A percentile compares a stretch with the other conserved stretches of the same genome.
These are phyloP conservation scores for Colletotrichum brevisporum DNA, from an alignment of 2,329 filamentous ascomycete species.

Conservation along the genomic window DNA sequence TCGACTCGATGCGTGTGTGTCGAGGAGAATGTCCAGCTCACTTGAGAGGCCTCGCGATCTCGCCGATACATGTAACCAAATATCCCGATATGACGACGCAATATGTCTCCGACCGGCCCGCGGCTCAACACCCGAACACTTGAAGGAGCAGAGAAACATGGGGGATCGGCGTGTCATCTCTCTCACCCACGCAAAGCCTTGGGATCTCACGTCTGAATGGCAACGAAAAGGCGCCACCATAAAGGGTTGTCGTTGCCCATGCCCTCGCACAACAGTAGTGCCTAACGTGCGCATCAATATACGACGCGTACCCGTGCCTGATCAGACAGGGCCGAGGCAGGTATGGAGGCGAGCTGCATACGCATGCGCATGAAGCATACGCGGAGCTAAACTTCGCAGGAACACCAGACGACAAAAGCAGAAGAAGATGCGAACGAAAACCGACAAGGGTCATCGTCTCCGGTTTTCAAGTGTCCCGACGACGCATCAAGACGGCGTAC, in stretches of 20 bases:
- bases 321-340: constrained; percentile 7
- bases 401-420: not conserved
- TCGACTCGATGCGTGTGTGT: not conserved
- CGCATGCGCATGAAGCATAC: constrained; percentile 1
- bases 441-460: constrained; percentile 2
- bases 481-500: constrained; percentile 18
- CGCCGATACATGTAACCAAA: not conserved
- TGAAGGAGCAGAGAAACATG: not conserved
- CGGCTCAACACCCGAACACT: constrained; percentile 7
- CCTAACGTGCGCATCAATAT: not conserved
- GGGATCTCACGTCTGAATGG: not conserved
- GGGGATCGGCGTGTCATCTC: constrained; percentile 1
- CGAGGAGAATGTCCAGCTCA: not conserved
- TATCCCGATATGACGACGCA: not conserved
- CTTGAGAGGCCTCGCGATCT: not conserved
- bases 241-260: not conserved
- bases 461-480: not conserved
- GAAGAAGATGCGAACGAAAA: too few species aligned
- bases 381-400: not conserved
- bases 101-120: constrained; percentile 28
- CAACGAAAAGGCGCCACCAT: not conserved
- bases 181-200: not conserved
- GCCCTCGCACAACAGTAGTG: constrained; percentile 4
- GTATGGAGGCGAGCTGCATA: not conserved
- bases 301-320: constrained; percentile 17